Conservation (phyloP, 2,329 filamentous ascomycete genomes). For the Ramichloridium luteum region DNA sequence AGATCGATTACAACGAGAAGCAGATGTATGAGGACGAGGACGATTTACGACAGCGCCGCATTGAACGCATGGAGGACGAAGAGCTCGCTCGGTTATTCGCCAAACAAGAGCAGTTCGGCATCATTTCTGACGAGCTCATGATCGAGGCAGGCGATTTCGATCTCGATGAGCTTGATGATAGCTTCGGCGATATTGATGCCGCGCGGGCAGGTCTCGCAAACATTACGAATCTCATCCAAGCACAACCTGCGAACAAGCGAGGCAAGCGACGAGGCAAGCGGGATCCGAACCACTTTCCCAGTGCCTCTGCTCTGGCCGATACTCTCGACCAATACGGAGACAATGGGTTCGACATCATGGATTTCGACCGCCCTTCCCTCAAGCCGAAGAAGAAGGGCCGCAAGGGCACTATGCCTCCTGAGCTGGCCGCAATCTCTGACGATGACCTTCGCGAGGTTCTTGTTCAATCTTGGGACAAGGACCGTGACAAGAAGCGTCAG, state of each 20-base stretch:
- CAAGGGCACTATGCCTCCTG: slow-evolving; percentile 31
- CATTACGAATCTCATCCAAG: slow-evolving; percentile 15
- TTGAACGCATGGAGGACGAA: slow-evolving; percentile 43
- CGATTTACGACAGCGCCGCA: slow-evolving; percentile 29
- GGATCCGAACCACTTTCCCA: slow-evolving; percentile 33
- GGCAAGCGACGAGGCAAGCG: slow-evolving; percentile 11
- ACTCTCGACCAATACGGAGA: slow-evolving; percentile 52
- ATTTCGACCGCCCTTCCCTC: slow-evolving; percentile 60
- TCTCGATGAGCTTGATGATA: slow-evolving; percentile 10
- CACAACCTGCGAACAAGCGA: slow-evolving; percentile 11
- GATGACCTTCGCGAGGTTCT: slow-evolving; percentile 31
- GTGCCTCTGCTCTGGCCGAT: slow-evolving; percentile 45
- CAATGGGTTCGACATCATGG: slow-evolving; percentile 73
- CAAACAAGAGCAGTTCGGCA: slow-evolving; percentile 52
- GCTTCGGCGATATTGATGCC: slow-evolving; percentile 21
- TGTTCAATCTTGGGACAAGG: slow-evolving; percentile 31
- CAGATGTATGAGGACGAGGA: slow-evolving; percentile 29
- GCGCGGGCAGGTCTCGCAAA: slow-evolving; percentile 21
- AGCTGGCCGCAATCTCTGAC: slow-evolving; percentile 31
- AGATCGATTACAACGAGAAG: slow-evolving; percentile 22
- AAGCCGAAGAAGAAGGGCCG: slow-evolving; percentile 53
- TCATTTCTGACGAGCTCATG: slow-evolving; percentile 47
- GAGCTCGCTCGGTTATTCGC: slow-evolving; percentile 48
- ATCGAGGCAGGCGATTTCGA: slow-evolving; percentile 33
- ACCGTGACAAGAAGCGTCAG: slow-evolving; percentile 33